phyloP scores from a whole-genome alignment of 805 yeast species.

The Wickerhamiella bombiphila region DNA sequence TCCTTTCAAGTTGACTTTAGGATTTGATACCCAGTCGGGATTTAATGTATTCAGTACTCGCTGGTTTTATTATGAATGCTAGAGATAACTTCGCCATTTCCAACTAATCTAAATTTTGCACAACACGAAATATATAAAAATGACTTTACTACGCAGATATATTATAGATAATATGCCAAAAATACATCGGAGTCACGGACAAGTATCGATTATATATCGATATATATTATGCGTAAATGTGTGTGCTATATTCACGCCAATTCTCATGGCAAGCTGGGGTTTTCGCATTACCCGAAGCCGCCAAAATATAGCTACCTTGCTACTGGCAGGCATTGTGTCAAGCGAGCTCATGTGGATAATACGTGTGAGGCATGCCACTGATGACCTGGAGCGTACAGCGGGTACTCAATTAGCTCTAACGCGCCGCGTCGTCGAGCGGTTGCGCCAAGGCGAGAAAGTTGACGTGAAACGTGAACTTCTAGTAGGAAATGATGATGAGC shows the following conservation, averaged over 20 bases:
- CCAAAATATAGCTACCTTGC: conserved; percentile 20
- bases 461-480: conserved; percentile 30
- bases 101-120: background rate
- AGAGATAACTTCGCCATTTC: too few species aligned
- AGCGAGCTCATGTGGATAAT: conserved; percentile 35
- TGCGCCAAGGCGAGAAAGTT: conserved; percentile 28
- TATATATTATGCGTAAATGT: too few species aligned
- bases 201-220: too few species aligned
- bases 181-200: too few species aligned
- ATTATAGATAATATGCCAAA: background rate
- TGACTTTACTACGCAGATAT: background rate
- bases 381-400: conserved; percentile 29
- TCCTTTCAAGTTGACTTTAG: too few species aligned
- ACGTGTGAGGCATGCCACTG: conserved; percentile 27
- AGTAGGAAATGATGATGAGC: conserved; percentile 7
- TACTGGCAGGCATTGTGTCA: conserved; percentile 32
- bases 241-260: too few species aligned
- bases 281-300: background rate
- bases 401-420: conserved; percentile 27
- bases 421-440: conserved; percentile 27
- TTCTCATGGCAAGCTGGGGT: background rate
- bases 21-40: too few species aligned
- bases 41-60: too few species aligned
- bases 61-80: too few species aligned
- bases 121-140: background rate